Conservation (phyloP, 1,284 basidiomycete species). For the Cystobasidium pallidum region DNA sequence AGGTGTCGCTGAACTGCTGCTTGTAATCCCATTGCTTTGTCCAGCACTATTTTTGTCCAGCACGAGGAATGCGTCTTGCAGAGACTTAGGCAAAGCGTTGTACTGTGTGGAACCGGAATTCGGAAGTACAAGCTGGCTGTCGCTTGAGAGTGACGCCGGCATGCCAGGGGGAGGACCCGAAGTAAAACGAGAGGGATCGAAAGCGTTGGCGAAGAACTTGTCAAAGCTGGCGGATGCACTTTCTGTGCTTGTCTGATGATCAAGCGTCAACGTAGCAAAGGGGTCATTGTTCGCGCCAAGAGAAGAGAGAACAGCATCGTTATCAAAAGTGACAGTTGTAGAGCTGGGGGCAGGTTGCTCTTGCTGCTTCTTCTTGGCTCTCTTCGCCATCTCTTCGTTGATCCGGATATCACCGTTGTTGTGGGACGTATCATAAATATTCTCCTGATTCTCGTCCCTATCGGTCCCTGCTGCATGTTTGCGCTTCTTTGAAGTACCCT, state of each 20-base stretch:
- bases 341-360: too few relatives aligned
- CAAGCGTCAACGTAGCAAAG: conserved; percentile 1
- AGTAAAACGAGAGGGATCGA: conserved; percentile 10
- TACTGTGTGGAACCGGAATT: not conserved
- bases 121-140: not conserved
- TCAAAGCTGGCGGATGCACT: conserved; percentile 7
- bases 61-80: conserved; percentile 41
- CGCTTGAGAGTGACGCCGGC: not conserved
- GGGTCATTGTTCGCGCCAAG: conserved; percentile 6
- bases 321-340: conserved; percentile 6
- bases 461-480: conserved; percentile 3
- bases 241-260: conserved; percentile 7
- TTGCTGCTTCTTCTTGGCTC: conserved; percentile 18
- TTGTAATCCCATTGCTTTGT: not conserved
- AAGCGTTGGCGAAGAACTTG: conserved; percentile 14
- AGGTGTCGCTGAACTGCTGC: not conserved
- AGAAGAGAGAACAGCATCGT: not conserved
- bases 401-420: conserved; percentile 14
- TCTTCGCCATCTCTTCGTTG: conserved; percentile 16
- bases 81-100: conserved; percentile 21
- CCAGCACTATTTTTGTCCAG: conserved; percentile 23
- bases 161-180: not conserved
- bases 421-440: not conserved
- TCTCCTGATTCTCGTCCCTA: conserved; percentile 14
- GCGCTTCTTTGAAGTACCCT: conserved; percentile 11